Percentiles rank a stretch among this genome's conserved stretches.
Conservation (phyloP, 2,329 filamentous ascomycete genomes). For the Ophiostoma australiae region DNA sequence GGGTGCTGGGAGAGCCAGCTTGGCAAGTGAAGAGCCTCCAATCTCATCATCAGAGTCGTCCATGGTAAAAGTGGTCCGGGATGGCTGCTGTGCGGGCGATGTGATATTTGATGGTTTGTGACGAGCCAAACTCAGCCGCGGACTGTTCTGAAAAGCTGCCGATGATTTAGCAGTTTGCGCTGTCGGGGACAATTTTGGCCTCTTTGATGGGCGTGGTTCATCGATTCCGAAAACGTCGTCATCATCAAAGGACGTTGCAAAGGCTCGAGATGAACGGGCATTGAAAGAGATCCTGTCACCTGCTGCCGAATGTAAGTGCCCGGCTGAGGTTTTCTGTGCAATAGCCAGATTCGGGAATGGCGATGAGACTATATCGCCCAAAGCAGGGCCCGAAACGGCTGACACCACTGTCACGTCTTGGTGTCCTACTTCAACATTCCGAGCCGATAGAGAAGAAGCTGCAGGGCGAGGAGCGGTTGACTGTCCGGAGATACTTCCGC, state of each 20-base stretch:
- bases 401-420: not conserved
- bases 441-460: not conserved
- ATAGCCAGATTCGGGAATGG: not conserved
- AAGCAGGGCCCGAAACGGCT: not conserved
- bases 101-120: not conserved
- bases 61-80: not conserved
- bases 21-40: too few relatives aligned
- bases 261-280: not conserved
- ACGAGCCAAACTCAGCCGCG: not conserved
- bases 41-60: not conserved
- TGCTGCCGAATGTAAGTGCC: not conserved
- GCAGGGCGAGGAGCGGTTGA: not conserved
- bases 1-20: not conserved
- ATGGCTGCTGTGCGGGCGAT: not conserved
- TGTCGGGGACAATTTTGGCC: conserved; percentile 11
- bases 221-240: not conserved
- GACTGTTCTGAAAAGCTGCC: not conserved
- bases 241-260: not conserved
- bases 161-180: not conserved
- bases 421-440: not conserved
- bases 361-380: conserved; percentile 4
- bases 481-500: not conserved
- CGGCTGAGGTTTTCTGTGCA: not conserved
- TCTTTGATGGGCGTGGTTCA: conserved; percentile 1
- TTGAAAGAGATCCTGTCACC: not conserved